These are phyloP conservation scores for Pichia kudriavzevii DNA, from an alignment of 1,139 yeast species.

Conservation along the genomic window DNA sequence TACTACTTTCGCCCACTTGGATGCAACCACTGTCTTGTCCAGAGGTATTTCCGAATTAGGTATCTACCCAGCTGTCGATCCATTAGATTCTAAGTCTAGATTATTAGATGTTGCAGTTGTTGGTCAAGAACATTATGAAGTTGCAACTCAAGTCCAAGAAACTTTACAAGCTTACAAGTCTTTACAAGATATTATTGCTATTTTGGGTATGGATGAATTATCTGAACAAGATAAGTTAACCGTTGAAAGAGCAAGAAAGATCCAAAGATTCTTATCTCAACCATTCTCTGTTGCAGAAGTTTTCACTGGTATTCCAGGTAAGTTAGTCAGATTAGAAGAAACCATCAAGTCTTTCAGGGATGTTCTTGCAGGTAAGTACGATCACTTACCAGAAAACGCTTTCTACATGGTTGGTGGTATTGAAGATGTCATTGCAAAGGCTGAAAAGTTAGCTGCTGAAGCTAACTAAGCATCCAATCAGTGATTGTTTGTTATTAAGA, in stretches of 20 bases:
- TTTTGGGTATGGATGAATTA: constrained; percentile 99
- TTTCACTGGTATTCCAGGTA: constrained; percentile 99
- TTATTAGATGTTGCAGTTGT: constrained; percentile 94
- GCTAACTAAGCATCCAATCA: constrained; percentile 43
- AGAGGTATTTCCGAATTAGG: constrained; percentile 99
- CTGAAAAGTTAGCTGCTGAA: constrained; percentile 97
- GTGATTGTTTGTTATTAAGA: constrained; percentile 11
- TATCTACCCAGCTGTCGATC: constrained; percentile 99
- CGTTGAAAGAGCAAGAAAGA: constrained; percentile 99
- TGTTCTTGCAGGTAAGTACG: constrained; percentile 97
- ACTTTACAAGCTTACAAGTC: constrained; percentile 99
- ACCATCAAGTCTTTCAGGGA: constrained; percentile 93
- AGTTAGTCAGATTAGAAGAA: constrained; percentile 93
- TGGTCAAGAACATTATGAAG: constrained; percentile 97
- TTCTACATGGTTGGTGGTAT: constrained; percentile 99
- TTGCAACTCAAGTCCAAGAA: constrained; percentile 93
- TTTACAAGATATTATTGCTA: constrained; percentile 99
- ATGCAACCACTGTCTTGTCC: constrained; percentile 99
- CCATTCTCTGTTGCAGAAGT: constrained; percentile 99
- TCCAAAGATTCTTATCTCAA: constrained; percentile 99
- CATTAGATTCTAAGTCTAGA: constrained; percentile 98
- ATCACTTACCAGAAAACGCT: constrained; percentile 97
- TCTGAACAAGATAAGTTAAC: constrained; percentile 97
- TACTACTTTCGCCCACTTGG: constrained; percentile 99
- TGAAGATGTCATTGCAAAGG: constrained; percentile 96